Evolutionary conservation across 495 filamentous ascomycete genomes (phyloP), one percentile per base, ranked within the genome.

Genomic region (Penicillium mononematosum): DNA sequence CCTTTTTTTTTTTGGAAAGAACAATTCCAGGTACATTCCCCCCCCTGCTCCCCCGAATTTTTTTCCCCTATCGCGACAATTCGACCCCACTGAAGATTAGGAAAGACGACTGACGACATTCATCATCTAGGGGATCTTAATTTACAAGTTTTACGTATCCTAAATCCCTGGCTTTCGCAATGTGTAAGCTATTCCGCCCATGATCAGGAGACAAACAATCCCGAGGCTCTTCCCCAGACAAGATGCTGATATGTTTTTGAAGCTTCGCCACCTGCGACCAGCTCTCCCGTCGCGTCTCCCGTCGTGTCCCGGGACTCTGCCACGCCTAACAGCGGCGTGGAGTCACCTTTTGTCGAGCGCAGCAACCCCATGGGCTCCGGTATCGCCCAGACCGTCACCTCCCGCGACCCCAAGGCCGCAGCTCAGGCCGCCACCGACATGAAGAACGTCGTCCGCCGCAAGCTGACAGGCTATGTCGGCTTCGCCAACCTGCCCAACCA

Each of bases 401-500:
- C 87, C 61, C 90, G 87, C 79, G 91, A 97, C 81, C 86, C 89
- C 50, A 90, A 93, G 74, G 90, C 87, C 54, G 85, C 78, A 31
- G 87, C 86, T 52, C 84, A 87, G 70, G 85, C 88, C 67, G 84
- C 88, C 60, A 88, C 81, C 61, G 92, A 97, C 73, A 90, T 88
- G 85, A 88, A 90, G 78, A 98, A 98, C 75, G 95, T 98, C 70
- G 94, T 98, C 56, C 90, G 95, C 72, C 84, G 95, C 76, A 98
- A 98, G 84, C 77, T 98, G 68, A 98, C 94, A 45, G 94, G 94
- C 58, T 98, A 97, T 68, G 94, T 98, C 66, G 94, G 94, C 54
- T 98, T 98, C 73, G 94, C 94, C 71, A 98, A 98, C 72, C 79
- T 98, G 75, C 94, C 94, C 44, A 98, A 98, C 78, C 94, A 98